These are phyloP conservation scores for Tetramitus jugosus DNA, from an alignment of 208 protist genomes.

Conservation along the genomic window DNA sequence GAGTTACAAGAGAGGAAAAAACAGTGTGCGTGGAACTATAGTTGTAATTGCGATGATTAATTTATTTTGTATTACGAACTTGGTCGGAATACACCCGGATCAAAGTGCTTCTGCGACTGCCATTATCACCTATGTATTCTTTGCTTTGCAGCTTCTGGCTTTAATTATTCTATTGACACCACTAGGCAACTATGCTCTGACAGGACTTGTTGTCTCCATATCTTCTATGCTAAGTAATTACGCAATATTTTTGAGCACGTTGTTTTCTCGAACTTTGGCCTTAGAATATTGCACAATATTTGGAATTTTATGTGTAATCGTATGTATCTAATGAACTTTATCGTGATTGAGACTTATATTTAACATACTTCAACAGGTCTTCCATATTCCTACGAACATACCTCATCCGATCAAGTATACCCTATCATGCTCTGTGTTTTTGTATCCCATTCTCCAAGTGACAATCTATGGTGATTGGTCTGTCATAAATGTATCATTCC, in stretches of 20 bases:
- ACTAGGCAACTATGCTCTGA: not conserved
- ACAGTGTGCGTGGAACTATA: too few relatives aligned
- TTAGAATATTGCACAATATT: not conserved
- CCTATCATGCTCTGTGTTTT: not conserved
- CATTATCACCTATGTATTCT: not conserved
- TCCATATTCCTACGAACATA: not conserved
- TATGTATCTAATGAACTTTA: too few relatives aligned
- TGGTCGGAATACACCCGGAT: not conserved
- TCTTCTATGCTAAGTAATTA: not conserved
- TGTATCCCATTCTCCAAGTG: not conserved
- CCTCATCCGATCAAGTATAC: not conserved
- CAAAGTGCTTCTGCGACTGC: not conserved
- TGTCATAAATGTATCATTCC: not conserved
- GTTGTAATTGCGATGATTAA: too few relatives aligned
- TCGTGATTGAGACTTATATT: too few relatives aligned
- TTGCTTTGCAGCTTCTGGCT: not conserved
- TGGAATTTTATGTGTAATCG: not conserved
- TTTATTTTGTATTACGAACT: not conserved
- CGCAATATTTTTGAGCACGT: not conserved
- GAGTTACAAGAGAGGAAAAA: too few relatives aligned
- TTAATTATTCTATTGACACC: not conserved
- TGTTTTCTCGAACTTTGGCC: not conserved
- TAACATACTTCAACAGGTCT: too few relatives aligned
- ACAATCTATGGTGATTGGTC: not conserved
- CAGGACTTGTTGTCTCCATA: not conserved